Conservation (phyloP, 2,329 filamentous ascomycete species). For the Aureobasidium leucospermi region DNA sequence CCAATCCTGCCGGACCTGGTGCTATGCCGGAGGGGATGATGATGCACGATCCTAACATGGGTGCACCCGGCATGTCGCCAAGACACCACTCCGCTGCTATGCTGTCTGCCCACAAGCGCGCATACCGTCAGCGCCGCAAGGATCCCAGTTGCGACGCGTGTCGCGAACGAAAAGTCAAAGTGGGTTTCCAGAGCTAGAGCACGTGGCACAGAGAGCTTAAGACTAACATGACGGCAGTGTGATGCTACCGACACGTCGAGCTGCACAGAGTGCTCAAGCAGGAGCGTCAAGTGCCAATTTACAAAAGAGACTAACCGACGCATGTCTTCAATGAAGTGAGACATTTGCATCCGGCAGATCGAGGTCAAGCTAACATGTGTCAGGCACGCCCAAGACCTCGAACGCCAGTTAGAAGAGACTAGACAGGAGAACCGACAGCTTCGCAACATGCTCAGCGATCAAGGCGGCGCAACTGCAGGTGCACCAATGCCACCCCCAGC, state of each 20-base stretch:
- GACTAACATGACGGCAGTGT: conserved; percentile 47
- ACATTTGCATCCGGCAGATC: conserved; percentile 13
- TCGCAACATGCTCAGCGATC: conserved; percentile 53
- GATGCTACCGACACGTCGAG: conserved; percentile 94
- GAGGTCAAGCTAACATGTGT: background rate
- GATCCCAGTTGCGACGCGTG: conserved; percentile 98
- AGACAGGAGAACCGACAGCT: conserved; percentile 73
- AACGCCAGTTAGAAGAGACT: conserved; percentile 77
- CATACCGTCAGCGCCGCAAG: conserved; percentile 89
- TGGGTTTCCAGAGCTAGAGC: conserved; percentile 22
- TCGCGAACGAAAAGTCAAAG: conserved; percentile 69
- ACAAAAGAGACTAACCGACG: conserved; percentile 97
- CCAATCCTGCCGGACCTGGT: background rate
- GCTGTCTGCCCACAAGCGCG: conserved; percentile 74
- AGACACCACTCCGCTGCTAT: conserved; percentile 40
- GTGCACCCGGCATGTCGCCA: conserved; percentile 28
- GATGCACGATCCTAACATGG: conserved; percentile 12
- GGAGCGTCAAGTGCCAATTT: conserved; percentile 96
- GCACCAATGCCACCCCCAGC: background rate
- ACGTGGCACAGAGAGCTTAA: background rate
- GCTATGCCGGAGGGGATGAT: conserved; percentile 10
- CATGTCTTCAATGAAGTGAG: conserved; percentile 95
- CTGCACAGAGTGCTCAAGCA: conserved; percentile 94
- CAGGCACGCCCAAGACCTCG: conserved; percentile 87
- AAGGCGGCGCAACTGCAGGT: background rate